Evolutionary conservation across 2,329 filamentous ascomycete genomes (phyloP), one percentile per base, ranked within the genome.

Genomic region (Colletotrichum shisoi): DNA sequence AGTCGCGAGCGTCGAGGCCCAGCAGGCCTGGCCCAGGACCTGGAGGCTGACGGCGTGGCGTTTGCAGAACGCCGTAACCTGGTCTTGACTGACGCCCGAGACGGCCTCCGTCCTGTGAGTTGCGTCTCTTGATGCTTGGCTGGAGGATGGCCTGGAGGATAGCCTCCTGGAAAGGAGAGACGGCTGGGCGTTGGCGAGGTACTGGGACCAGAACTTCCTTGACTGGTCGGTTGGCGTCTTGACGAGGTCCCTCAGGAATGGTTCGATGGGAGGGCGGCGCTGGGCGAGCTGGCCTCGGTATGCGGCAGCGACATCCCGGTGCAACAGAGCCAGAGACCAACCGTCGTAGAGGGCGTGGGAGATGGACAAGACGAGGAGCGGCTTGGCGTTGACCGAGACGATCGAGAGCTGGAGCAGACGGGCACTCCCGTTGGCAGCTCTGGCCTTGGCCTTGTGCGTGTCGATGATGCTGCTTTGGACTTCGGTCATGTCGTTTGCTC

Each of bases 291-390:
- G 69, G 4, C 80, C 80, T 4, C 79, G 54, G 69, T 96, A 96
- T 1, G 89, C 87, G n/a, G 77, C 80, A 17, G 83, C 77, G 0
- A 97, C 84, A 72, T 95, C 88, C 49, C 84, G 80, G 71, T 95
- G 92, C 1, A 97, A 77, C 17, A 96, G 79, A 3, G 83, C 81
- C 13, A 97, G 83, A 3, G 93, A 96, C 86, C 89, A 93, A 0
- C 94, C 94, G 74, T 97, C 94, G 71, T 97, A 97, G 21, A 97
- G 82, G 1, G 93, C 92, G 77, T 97, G 94, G 0, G 93, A 85
- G 45, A 97, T 88, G 0, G 92, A 94, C 1, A 97, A 75, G 4
- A 89, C 73, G 1, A 89, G 69, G 62, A 83, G 86, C 3, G 67
- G 76, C 42, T 72, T 73, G 15, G 67, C 71, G 3, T 68, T 77